Evolutionary conservation across 257 asterid genomes (phyloP), one percentile per base, ranked within the genome.

Genomic region (Przewalskia tangutica): DNA sequence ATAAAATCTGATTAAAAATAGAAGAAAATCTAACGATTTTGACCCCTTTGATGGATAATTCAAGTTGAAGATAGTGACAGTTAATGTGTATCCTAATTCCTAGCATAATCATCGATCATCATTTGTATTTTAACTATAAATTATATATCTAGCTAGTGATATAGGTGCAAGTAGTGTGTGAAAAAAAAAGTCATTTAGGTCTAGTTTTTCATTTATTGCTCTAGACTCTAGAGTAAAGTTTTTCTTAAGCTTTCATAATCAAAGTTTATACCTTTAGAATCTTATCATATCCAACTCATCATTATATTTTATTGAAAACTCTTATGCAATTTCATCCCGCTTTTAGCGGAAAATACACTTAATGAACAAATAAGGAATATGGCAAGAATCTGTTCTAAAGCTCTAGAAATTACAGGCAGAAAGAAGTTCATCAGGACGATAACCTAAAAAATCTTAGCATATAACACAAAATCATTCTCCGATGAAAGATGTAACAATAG

Each of bases 1-100:
- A 77, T 78, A 67, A 20, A 59, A 85, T 85, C 83, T 82, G 46
- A 48, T 40, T 56, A 50, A 82, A 85, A 50, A 82, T 77, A 68
- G 85, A n/a, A 82, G 10, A 58, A 32, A 51, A 82, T 85, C 85
- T 82, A 50, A 17, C 58, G 84, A 67, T 66, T 78, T 68, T 32
- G 42, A 78, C 82, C 81, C 64, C 50, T 58, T 4, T 82, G 55
- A 68, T 82, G 71, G 63, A 38, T 58, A 58, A 66, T 38, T 36
- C 78, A 77, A 81, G 77, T 59, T 68, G 82, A 70, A 8, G 68
- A 84, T 44, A 34, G 53, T 14, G 78, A 85, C 85, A 51, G 40
- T 75, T 75, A 50, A 13, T 50, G 62, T 48, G 44, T 73, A 20
- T 12, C n/a, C 3, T n/a, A n/a, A n/a, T n/a, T n/a, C n/a, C n/a